Evolutionary conservation across 306 rosid species (phyloP).

Genomic region (Vicia villosa): DNA sequence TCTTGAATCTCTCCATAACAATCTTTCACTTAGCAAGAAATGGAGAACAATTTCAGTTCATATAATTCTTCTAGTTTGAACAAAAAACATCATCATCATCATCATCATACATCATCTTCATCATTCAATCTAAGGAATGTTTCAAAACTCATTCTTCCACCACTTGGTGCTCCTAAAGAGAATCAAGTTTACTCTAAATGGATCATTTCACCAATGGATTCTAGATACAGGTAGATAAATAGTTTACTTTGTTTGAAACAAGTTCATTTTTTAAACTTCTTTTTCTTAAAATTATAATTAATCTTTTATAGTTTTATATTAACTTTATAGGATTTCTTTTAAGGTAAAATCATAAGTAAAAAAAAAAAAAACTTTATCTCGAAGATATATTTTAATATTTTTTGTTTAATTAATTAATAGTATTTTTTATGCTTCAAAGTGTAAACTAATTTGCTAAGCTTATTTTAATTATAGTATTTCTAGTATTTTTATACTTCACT

Average conservation of each 20-base stretch:
- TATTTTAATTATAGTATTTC: no score
- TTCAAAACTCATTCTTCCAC: constrained; percentile 91
- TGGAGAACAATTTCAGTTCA: constrained; percentile 48
- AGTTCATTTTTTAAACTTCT: not conserved
- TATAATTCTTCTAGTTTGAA: constrained; percentile 33
- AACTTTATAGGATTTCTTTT: no score
- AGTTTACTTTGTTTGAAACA: not conserved
- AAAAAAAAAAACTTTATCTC: no score
- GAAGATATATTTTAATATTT: no score
- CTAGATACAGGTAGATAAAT: constrained; percentile 67
- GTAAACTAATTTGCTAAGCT: no score
- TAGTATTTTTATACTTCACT: no score
- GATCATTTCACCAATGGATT: constrained; percentile 81
- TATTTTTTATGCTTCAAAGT: no score
- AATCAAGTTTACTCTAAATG: constrained; percentile 47
- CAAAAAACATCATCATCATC: constrained; percentile 19
- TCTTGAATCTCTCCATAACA: not conserved
- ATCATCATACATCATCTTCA: constrained; percentile 29
- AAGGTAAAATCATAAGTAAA: not conserved
- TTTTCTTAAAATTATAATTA: not conserved
- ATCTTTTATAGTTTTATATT: no score
- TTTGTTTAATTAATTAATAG: no score
- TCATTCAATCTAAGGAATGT: constrained; percentile 56
- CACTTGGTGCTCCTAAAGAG: constrained; percentile 76
- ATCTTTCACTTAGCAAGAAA: not conserved